Base-by-base conservation (phyloP, 805 yeast genomes). In the Alloascoidea hylecoeti region DNA sequence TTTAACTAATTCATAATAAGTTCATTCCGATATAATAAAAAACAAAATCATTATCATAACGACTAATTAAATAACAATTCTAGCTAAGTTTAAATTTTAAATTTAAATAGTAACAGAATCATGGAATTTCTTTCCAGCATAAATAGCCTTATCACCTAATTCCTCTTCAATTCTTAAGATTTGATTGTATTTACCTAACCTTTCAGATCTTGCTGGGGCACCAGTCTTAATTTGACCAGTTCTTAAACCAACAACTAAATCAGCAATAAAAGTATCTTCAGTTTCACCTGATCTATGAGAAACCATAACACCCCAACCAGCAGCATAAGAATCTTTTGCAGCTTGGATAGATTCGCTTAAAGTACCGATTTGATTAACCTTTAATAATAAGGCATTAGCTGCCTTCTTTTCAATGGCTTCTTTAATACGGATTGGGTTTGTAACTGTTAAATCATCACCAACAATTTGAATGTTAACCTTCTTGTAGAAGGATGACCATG, bases 251-350 rank as follows among this genome's bases (percentile, higher is more conserved):
- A 82, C 94, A 59, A 82, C 68, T 62, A 82, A 74, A 64, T 82
- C 94, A 60, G 94, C 94, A 64, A 82, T 82, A 70, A 78, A 73
- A 52, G 85, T 78, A 65, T 82, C 94, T 70, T 82, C 92, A 50
- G 92, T 82, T 72, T 82, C 94, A 75, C 94, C 94, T 57, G 89
- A 80, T 79, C 94, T 80, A 78, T 82, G 94, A 56, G 92, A 81
- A 55, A 82, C 92, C 92, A 81, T 80, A 57, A 80, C 89, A 76
- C 92, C 92, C 94, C 94, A 82, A 56, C 81, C 81, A 45, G 92
- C 89, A 47, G 73, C 75, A 67, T 70, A 82, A 41, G 92, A 78
- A 65, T 79, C 86, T 58, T 78, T 64, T 54, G 92, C 92, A 56
- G 92, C 92, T 63, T 79, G 68, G 66, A 82, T 80, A 48, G 92